phyloP scores from a whole-genome alignment of 1,139 yeast species.

The Hemisphaericaspora xylofermentans region DNA sequence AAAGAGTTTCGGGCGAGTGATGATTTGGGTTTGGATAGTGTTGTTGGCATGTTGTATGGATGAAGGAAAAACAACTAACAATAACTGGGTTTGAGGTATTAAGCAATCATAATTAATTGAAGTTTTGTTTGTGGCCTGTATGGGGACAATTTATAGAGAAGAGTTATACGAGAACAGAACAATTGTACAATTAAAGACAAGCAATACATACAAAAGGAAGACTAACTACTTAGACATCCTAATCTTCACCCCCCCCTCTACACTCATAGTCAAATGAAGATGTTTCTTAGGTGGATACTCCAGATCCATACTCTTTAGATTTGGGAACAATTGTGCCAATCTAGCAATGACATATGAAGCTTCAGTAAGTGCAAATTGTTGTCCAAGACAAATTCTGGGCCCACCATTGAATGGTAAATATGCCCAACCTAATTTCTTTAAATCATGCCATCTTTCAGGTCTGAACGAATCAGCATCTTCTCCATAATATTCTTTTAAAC shows the following conservation, averaged over 20 bases:
- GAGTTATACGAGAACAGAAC: not conserved
- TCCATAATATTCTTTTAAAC: constrained; percentile 46
- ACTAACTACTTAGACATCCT: constrained; percentile 3
- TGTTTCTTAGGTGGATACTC: constrained; percentile 31
- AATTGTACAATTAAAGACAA: not conserved
- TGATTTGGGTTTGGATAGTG: not conserved
- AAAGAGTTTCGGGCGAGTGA: not conserved
- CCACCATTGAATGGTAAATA: constrained; percentile 63
- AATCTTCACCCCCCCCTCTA: constrained; percentile 25
- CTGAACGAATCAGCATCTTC: constrained; percentile 45
- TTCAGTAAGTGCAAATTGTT: constrained; percentile 61
- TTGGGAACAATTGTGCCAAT: constrained; percentile 43
- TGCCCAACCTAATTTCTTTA: constrained; percentile 48
- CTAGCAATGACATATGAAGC: constrained; percentile 49
- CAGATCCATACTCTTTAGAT: constrained; percentile 26
- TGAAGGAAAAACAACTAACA: no score
- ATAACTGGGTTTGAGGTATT: no score
- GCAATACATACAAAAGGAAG: not conserved
- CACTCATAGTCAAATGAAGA: constrained; percentile 33
- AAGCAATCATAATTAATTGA: no score
- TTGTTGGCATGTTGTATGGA: not conserved
- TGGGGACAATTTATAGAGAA: not conserved
- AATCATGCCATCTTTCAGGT: constrained; percentile 52
- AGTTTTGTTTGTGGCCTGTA: no score
- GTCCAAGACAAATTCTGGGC: constrained; percentile 61